Evolutionary conservation across 352 stramenopile species (phyloP).

Genomic region (Pythium sukuiense): DNA sequence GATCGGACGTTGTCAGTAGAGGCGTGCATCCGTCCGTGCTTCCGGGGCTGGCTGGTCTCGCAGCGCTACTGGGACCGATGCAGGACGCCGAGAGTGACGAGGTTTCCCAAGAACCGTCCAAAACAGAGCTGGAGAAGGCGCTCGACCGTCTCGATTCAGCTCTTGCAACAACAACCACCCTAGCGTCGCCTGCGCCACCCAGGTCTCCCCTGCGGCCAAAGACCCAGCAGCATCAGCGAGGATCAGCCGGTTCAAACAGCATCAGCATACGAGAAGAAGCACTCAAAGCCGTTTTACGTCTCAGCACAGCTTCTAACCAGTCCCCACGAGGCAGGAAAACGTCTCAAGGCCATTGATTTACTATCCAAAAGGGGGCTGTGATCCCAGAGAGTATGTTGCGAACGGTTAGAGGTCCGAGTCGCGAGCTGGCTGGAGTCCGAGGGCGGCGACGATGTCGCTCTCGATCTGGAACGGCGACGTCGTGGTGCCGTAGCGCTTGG

Average conservation of each 20-base stretch:
- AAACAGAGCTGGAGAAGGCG: constrained; percentile 14
- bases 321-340: background rate
- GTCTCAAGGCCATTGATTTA: background rate
- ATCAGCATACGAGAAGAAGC: constrained; percentile 17
- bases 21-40: background rate
- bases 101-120: background rate
- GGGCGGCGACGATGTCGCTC: constrained; percentile 53
- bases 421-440: constrained; percentile 20
- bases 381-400: too few relatives aligned
- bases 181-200: background rate
- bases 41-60: constrained; percentile 8
- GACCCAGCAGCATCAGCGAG: constrained; percentile 12
- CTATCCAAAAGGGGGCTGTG: background rate
- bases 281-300: background rate
- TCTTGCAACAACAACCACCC: background rate
- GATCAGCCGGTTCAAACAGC: constrained; percentile 11
- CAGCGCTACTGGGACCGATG: background rate
- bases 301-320: background rate
- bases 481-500: constrained; percentile 67
- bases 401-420: constrained; percentile 15
- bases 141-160: constrained; percentile 23
- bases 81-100: background rate
- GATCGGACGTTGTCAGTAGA: constrained; percentile 1
- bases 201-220: background rate
- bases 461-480: constrained; percentile 71